phyloP scores from a whole-genome alignment of 306 rosid species.

The Prunus fruticosa region DNA sequence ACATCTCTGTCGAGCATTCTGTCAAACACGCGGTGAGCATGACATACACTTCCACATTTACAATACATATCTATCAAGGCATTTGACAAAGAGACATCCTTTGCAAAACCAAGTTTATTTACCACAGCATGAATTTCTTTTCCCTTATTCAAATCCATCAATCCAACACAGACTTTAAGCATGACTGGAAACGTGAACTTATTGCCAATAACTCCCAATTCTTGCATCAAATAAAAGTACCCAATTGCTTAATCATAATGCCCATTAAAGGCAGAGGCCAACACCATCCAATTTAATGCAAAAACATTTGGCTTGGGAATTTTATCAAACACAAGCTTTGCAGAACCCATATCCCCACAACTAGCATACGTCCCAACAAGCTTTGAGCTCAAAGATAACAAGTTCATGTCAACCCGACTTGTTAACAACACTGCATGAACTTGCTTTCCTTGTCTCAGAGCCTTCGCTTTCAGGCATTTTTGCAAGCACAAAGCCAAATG shows the following conservation, averaged over 20 bases:
- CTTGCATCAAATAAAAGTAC: conserved; percentile 40
- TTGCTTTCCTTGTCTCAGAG: conserved; percentile 55
- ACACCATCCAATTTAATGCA: conserved; percentile 61
- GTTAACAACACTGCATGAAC: conserved; percentile 52
- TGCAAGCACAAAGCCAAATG: conserved; percentile 44
- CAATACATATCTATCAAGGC: conserved; percentile 59
- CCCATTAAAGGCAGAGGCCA: conserved; percentile 50
- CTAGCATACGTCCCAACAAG: conserved; percentile 68
- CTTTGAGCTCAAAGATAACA: conserved; percentile 50
- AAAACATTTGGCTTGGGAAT: conserved; percentile 52
- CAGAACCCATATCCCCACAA: conserved; percentile 44
- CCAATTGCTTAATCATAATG: conserved; percentile 41
- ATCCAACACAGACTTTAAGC: conserved; percentile 57
- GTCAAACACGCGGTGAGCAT: conserved; percentile 50
- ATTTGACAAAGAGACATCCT: conserved; percentile 38
- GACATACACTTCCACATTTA: conserved; percentile 46
- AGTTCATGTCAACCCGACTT: conserved; percentile 36
- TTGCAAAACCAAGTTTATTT: conserved; percentile 40
- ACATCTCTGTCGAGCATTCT: conserved; percentile 52
- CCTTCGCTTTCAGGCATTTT: conserved; percentile 58
- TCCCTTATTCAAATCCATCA: conserved; percentile 59
- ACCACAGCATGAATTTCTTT: conserved; percentile 58
- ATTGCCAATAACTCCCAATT: conserved; percentile 38
- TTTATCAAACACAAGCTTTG: conserved; percentile 27
- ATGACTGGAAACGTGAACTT: conserved; percentile 46